Evolutionary conservation across 2,329 filamentous ascomycete genomes (phyloP), one percentile per base, ranked within the genome.

Genomic region (Cercospora brassicicola): DNA sequence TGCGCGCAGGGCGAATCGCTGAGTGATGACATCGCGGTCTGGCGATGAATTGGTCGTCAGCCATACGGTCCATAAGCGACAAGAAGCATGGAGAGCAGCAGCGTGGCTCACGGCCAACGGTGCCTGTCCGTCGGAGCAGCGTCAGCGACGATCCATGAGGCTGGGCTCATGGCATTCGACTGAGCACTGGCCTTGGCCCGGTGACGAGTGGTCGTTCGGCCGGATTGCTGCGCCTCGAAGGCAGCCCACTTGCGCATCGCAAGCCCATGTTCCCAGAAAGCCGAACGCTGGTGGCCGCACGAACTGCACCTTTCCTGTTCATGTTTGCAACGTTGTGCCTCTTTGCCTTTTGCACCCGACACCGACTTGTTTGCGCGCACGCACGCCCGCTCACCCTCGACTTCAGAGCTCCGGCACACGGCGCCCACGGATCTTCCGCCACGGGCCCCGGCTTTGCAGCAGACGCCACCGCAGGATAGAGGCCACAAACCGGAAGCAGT

Each of bases 381-480:
- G 36, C 42, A 13, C 60, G 18, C 39, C 26, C 42, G 36, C 26
- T 15, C 28, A 64, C 8, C 30, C 23, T 62, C 30, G n/a, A 36
- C 45, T 30, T 42, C 30, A 36, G 30, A 53, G 28, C 30, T 31
- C 28, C 62, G 62, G 30, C 51, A 55, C 31, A 36, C 62, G 48
- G 48, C 62, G 48, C n/a, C 48, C 18, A 39, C 62, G 48, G 31
- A 64, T 56, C 20, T 42, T 57, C 51, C 62, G 62, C 62, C 51
- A 57, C 62, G 62, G 30, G 53, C 51, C 48, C 48, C 62, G 62
- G 62, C 31, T 64, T n/a, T 63, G 30, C n/a, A 64, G 62, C 62
- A 64, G 62, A 64, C 62, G 62, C 62, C 62, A 64, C 62, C 45
- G 42, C 31, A 55, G 62, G n/a, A 64, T 51, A 53, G 39, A 63